phyloP scores from a whole-genome alignment of 306 rosid species.

The Acacia confusa region DNA sequence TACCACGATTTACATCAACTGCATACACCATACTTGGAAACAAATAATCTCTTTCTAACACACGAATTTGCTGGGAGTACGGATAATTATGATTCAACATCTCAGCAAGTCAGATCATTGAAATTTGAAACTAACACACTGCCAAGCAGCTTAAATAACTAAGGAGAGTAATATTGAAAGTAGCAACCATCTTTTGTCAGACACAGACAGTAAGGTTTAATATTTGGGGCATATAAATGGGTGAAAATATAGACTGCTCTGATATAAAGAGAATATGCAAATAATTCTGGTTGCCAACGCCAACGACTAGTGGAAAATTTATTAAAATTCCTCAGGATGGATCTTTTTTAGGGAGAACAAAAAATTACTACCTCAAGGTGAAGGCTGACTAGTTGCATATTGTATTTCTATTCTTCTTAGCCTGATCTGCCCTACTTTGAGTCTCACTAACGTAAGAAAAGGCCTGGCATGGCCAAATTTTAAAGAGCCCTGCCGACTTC shows the following conservation, averaged over 20 bases:
- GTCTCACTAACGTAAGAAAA: too few species aligned
- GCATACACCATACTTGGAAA: constrained; percentile 72
- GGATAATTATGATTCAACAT: constrained; percentile 6
- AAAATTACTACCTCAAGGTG: background rate
- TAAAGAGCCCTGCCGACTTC: too few species aligned
- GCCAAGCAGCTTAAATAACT: background rate
- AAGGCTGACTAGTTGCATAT: too few species aligned
- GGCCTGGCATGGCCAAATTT: too few species aligned
- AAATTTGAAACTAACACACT: background rate
- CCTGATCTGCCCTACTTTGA: too few species aligned
- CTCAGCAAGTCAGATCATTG: constrained; percentile 11
- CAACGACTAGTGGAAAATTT: constrained; percentile 7
- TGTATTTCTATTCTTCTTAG: too few species aligned
- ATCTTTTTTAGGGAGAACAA: constrained; percentile 2
- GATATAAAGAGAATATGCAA: background rate
- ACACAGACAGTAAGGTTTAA: too few species aligned
- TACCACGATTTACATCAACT: constrained; percentile 69
- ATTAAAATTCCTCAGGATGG: background rate
- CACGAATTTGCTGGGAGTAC: background rate
- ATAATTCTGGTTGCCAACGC: background rate
- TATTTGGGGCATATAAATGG: background rate
- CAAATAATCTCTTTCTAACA: constrained; percentile 17
- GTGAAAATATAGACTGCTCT: background rate
- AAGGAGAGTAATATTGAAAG: background rate
- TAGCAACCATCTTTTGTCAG: background rate